Conservation (phyloP, 495 filamentous ascomycete species). For the Aspergillus leporis region DNA sequence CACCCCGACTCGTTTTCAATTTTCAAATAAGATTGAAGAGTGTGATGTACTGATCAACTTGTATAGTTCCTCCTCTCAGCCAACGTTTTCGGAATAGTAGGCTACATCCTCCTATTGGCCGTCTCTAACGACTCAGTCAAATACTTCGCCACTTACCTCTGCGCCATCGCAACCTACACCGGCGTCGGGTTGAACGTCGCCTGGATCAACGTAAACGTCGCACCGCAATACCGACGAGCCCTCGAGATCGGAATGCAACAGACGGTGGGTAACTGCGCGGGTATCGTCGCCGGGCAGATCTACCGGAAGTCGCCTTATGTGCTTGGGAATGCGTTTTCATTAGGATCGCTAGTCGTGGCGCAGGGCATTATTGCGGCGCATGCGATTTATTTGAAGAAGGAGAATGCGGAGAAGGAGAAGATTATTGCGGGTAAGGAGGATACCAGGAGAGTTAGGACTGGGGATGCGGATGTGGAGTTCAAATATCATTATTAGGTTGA, state of each 20-base stretch:
- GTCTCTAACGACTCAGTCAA: conserved; percentile 42
- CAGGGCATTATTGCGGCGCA: conserved; percentile 37
- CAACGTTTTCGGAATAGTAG: conserved; percentile 49
- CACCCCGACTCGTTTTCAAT: background rate
- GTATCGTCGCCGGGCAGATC: conserved; percentile 18
- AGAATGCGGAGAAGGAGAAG: conserved; percentile 42
- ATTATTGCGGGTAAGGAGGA: conserved; percentile 43
- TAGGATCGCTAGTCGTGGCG: conserved; percentile 43
- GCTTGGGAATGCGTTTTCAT: conserved; percentile 49
- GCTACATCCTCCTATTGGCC: conserved; percentile 52
- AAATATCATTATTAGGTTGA: conserved; percentile 50
- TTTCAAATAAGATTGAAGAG: background rate
- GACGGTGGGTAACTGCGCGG: conserved; percentile 58
- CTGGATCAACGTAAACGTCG: conserved; percentile 59
- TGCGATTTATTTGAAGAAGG: conserved; percentile 42
- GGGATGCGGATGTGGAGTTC: conserved; percentile 51
- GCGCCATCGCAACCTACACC: conserved; percentile 50
- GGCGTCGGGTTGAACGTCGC: conserved; percentile 53
- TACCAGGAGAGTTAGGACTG: conserved; percentile 42
- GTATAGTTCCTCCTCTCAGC: conserved; percentile 39
- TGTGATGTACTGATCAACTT: background rate
- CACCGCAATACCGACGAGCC: conserved; percentile 57
- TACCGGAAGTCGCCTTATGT: conserved; percentile 51
- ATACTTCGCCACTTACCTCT: conserved; percentile 59
- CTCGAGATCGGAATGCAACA: conserved; percentile 57